Base-by-base conservation (phyloP, 148 eudicot genomes). In the Limonium bicolor region DNA sequence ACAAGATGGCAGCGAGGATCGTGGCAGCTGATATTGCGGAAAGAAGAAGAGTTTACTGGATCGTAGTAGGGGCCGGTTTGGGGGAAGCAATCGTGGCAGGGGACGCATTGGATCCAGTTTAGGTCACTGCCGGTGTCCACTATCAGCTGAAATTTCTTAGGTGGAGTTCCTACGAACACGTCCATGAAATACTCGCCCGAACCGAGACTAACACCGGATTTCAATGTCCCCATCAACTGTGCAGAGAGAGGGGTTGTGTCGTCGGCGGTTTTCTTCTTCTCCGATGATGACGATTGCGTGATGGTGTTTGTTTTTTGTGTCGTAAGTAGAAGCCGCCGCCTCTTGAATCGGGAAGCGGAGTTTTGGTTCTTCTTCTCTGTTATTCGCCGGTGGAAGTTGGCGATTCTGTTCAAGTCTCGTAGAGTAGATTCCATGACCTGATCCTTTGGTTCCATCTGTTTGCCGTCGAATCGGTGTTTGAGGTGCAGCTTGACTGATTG, bases 121-220 rank as follows among this genome's bases (percentile, higher is more conserved):
- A 90, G 78, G 71, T 90, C 99, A 49, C 95, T 84, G 21, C 99
- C 99, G 0, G 99, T 90, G 43, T 90, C 99, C 25, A 90, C 78
- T 13, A 90, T 90, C 41, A 90, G 37, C 34, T 69, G 63, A 45
- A 56, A 90, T 36, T 81, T 85, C 38, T 65, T 77, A 17, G 99
- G 88, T 24, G 99, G 99, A 30, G 87, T 85, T 27, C 99, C 99
- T 1, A 90, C 45, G 37, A 54, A 90, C 10, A 90, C 95, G 47
- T 90, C 99, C 59, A 90, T 90, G 52, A 90, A 81, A 61, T 90
- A 90, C 66, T 90, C 99, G 0, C 99, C 99, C 6, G 99, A 90
- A 0, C 99, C 99, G 10, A 77, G 82, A 59, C 85, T 85, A 49
- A 85, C 95, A 35, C 99, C 99, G 0, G 99, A 90, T 55, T 73